Conservation (phyloP, 306 rosid genomes). For the Argentina anserina region DNA sequence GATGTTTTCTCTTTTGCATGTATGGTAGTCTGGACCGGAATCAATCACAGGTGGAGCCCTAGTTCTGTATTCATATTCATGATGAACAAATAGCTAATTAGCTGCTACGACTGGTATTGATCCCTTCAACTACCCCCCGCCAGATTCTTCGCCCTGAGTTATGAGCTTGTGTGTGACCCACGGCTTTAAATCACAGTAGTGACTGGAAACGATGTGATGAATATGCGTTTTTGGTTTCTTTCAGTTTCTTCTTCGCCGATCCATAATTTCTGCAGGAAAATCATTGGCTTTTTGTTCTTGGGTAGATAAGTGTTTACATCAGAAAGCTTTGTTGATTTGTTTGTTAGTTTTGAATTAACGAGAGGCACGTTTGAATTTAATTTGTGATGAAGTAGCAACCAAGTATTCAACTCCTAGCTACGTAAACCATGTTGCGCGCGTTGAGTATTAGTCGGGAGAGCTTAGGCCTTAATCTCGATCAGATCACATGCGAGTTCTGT, state of each 20-base stretch:
- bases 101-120: neutral
- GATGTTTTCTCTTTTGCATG: neutral
- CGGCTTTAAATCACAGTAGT: neutral
- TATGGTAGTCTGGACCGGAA: neutral
- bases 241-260: neutral
- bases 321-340: neutral
- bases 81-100: neutral
- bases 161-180: slow-evolving; percentile 11
- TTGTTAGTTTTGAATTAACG: neutral
- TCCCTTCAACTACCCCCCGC: slow-evolving; percentile 10
- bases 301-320: neutral
- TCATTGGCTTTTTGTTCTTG: slow-evolving; percentile 1
- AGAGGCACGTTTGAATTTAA: neutral
- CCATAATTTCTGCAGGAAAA: slow-evolving; percentile 4
- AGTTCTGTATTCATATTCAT: neutral
- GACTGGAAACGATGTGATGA: neutral
- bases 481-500: neutral
- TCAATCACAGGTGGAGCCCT: neutral
- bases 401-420: neutral
- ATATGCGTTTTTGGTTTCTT: neutral
- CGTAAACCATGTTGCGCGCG: neutral
- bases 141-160: neutral
- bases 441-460: neutral
- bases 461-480: neutral
- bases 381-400: neutral